phyloP scores from a whole-genome alignment of 2,329 filamentous ascomycete genomes.

The Gremmenia infestans region DNA sequence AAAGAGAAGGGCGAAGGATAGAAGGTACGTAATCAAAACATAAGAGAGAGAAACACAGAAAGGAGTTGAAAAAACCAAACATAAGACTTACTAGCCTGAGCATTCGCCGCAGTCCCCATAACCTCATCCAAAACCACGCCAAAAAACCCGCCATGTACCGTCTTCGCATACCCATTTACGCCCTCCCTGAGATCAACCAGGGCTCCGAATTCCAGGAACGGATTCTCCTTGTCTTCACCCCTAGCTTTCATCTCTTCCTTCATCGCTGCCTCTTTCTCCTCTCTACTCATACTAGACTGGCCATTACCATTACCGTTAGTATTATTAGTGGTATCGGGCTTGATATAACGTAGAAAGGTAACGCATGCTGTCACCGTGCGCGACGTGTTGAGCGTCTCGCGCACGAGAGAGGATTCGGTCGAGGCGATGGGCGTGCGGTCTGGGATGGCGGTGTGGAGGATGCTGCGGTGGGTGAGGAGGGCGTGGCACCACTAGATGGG shows the following conservation, averaged over 20 bases:
- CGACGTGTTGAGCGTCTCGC: conserved; percentile 25
- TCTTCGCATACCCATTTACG: conserved; percentile 25
- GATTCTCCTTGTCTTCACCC: conserved; percentile 18
- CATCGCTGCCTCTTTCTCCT: too few species aligned
- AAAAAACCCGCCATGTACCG: conserved; percentile 29
- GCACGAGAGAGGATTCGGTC: conserved; percentile 27
- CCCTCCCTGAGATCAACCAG: conserved; percentile 25
- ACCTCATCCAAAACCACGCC: conserved; percentile 30
- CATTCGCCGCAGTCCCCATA: conserved; percentile 30
- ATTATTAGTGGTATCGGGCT: too few species aligned
- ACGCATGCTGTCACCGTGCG: conserved; percentile 25
- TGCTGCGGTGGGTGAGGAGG: conserved; percentile 21
- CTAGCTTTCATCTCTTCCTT: neutral
- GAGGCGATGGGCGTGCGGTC: conserved; percentile 25
- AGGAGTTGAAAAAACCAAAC: conserved; percentile 4
- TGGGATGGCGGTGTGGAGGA: conserved; percentile 20
- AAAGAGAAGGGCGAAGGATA: neutral
- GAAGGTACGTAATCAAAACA: too few species aligned
- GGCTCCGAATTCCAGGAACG: conserved; percentile 26
- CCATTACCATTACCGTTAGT: too few species aligned
- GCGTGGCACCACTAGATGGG: conserved; percentile 21
- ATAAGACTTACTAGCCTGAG: conserved; percentile 17
- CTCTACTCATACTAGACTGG: too few species aligned
- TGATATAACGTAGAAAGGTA: conserved; percentile 18
- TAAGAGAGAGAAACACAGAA: too few species aligned